A percentile compares a stretch with the other conserved stretches of the same genome.
phyloP scores from a whole-genome alignment of 163 green algal species.

The Trebouxiophyceae sp. region DNA sequence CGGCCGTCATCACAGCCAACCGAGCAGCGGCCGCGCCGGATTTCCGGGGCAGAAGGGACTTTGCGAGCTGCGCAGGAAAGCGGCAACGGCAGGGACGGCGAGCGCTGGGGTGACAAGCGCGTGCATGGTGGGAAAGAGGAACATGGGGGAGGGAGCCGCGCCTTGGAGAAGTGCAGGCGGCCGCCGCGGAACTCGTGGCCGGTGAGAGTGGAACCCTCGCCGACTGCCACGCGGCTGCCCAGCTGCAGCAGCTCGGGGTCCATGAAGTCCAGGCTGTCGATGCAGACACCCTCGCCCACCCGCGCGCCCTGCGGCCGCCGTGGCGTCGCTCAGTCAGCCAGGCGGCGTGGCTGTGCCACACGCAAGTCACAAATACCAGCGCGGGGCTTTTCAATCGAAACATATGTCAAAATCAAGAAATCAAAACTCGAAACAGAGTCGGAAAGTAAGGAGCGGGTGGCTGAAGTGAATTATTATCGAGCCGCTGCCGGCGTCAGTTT shows the following conservation, averaged over 20 bases:
- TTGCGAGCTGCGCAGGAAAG: background rate
- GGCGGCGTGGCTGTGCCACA: background rate
- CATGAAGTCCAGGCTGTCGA: constrained; percentile 11
- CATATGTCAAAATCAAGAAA: no score
- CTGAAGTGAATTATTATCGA: no score
- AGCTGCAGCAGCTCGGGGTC: constrained; percentile 12
- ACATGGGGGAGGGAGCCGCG: background rate
- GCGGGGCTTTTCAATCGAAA: background rate
- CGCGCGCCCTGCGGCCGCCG: constrained; percentile 3
- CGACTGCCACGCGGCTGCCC: constrained; percentile 1
- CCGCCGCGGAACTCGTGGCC: constrained; percentile 11
- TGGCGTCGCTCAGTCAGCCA: no score
- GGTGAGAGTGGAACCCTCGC: constrained; percentile 6
- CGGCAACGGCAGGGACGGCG: background rate
- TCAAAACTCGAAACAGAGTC: no score
- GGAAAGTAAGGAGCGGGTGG: no score
- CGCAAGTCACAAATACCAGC: constrained; percentile 1
- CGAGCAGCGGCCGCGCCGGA: no score
- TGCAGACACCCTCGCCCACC: background rate
- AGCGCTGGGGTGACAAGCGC: background rate
- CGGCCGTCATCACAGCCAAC: no score
- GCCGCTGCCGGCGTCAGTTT: no score
- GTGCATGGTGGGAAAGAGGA: background rate
- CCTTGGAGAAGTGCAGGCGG: constrained; percentile 3
- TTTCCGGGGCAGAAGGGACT: no score